A percentile compares a stretch with the other conserved stretches of the same genome.
Evolutionary conservation across 805 yeast genomes (phyloP).

Genomic region (Candida verbasci): DNA sequence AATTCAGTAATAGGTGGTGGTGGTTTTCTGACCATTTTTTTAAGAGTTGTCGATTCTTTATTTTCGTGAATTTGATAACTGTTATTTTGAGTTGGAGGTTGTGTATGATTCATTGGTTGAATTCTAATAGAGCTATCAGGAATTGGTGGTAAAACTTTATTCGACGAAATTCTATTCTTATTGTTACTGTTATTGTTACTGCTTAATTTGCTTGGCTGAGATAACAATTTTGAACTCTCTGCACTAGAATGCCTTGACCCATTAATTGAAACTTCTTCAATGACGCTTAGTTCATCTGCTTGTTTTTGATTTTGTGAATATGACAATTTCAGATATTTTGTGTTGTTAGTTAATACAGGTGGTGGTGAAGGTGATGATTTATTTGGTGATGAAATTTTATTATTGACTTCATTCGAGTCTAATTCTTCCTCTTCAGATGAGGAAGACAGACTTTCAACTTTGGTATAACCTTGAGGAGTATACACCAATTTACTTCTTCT

Average conservation of each 20-base stretch:
- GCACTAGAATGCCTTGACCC: conserved; percentile 30
- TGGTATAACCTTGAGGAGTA: conserved; percentile 35
- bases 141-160: neutral
- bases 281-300: conserved; percentile 37
- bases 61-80: neutral
- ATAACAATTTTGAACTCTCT: conserved; percentile 7
- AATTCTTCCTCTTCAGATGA: conserved; percentile 16
- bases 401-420: neutral
- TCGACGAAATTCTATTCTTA: neutral
- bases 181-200: too few relatives aligned
- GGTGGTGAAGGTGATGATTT: conserved; percentile 14
- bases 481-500: conserved; percentile 21
- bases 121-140: neutral
- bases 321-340: conserved; percentile 22
- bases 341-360: conserved; percentile 19
- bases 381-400: neutral
- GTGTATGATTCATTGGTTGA: neutral
- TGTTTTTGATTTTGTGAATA: conserved; percentile 16
- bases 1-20: conserved; percentile 4
- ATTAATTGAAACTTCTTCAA: conserved; percentile 33
- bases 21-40: conserved; percentile 4
- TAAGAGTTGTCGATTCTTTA: neutral
- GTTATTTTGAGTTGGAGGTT: neutral
- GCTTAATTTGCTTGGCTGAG: neutral
- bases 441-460: conserved; percentile 24